These are phyloP conservation scores for Powellomyces hirtus DNA, from an alignment of 192 early-diverging fungal genomes.

Conservation along the genomic window DNA sequence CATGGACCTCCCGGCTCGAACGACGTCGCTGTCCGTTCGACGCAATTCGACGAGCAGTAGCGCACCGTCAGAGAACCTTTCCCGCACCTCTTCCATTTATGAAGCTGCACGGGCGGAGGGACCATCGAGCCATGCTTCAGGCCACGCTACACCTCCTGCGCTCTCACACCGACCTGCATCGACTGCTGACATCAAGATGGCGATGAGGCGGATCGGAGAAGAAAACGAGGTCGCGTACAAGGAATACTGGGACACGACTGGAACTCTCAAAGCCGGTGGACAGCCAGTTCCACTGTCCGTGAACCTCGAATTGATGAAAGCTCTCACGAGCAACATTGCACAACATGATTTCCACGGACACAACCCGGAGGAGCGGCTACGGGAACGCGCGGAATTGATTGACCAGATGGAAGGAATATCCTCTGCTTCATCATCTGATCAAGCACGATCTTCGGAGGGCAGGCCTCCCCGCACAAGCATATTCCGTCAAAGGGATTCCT, in stretches of 20 bases:
- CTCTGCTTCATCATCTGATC: too few relatives aligned
- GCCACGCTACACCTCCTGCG: too few relatives aligned
- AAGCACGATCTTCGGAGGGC: too few relatives aligned
- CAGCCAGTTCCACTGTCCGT: constrained; percentile 16
- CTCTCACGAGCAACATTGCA: constrained; percentile 19
- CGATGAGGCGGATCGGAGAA: constrained; percentile 2
- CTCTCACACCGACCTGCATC: background rate
- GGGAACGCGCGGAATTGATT: background rate
- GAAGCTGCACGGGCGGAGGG: too few relatives aligned
- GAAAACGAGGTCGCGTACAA: constrained; percentile 17
- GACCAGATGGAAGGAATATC: background rate
- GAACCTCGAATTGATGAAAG: constrained; percentile 23
- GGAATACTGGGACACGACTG: constrained; percentile 11
- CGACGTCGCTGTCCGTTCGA: constrained; percentile 2
- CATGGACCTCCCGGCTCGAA: constrained; percentile 1
- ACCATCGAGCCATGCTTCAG: too few relatives aligned
- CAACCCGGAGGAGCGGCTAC: background rate
- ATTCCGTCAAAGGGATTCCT: too few relatives aligned
- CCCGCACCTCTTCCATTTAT: background rate
- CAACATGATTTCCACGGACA: constrained; percentile 10
- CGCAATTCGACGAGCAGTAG: background rate
- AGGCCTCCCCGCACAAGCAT: too few relatives aligned
- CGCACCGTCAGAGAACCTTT: background rate
- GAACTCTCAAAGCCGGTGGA: background rate
- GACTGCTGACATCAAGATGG: background rate